Base-by-base conservation (phyloP, 2,329 filamentous ascomycete species). In the Teratosphaeria viscida region DNA sequence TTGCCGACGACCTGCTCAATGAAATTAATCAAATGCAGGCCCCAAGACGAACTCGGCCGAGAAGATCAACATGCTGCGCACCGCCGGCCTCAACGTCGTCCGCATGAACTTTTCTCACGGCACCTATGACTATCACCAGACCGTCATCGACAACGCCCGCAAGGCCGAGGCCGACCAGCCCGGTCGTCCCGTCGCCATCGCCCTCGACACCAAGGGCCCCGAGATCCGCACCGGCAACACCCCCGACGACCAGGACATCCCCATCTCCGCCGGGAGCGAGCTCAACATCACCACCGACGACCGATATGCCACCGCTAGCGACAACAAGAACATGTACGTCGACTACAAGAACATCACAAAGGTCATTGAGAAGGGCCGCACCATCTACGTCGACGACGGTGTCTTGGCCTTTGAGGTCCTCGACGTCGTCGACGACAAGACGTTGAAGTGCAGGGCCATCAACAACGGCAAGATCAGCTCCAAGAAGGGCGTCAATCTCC, bases 261-360 rank as follows among this genome's bases (percentile, higher is more conserved):
- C 92, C 66, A 92, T 99, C 77, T 78, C 84, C 67, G 88, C 85
- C 57, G 92, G 92, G 69, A 84, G 85, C 66, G 81, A 95, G 78
- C 78, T 99, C 77, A 96, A 95, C 84, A 89, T 99, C 78, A 96
- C 94, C 73, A 99, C 94, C 61, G 92, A 99, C 74, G 92, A 97
- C 56, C 80, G 90, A 74, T 97, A 96, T 76, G 88, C 88, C 69
- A 88, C 87, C 60, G 78, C 85, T 61, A 92, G 87, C 72, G 89
- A 95, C 76, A 87, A 90, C 70, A 84, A 92, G 79, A 95, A 96
- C 82, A 95, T 99, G 94, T 96, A 91, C 73, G 88, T 97, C 72
- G 92, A 97, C 82, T 97, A 99, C 84, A 95, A 95, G 86, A 99
- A 99, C 83, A 97, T 99, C 78, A 96, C 92, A 79, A 96, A 95